Base-by-base conservation (phyloP, 257 asterid genomes). In the Asclepias syriaca region DNA sequence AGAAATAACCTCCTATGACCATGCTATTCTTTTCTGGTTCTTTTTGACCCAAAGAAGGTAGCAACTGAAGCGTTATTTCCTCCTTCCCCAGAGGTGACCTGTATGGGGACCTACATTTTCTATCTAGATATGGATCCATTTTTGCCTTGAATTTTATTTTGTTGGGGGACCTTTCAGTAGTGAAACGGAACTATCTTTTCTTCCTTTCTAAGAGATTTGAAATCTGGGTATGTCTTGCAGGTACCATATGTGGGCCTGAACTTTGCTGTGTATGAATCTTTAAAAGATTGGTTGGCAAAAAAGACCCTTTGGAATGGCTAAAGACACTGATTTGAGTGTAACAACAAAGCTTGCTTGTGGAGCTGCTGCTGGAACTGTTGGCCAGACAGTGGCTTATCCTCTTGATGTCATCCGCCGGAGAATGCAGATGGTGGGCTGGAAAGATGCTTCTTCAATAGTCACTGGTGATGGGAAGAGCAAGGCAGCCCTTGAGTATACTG, bases 361-460 rank as follows among this genome's bases (percentile, higher is more conserved):
- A 70, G 96, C 97, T 50, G 95, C 82, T 37, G 98, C 97, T 69
- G 98, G 98, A 69, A 90, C 97, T 45, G 84, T 90, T 69, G 98
- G 98, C 48, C 98, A 93, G 81, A 90, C 97, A 64, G 87, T 93
- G 80, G 97, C 98, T 14, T 93, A 90, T 82, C 98, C 98, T 21
- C 98, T 93, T 54, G 98, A 93, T 66, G 97, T 93, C 66, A 85
- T 93, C 74, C 98, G 97, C 69, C 77, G 98, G 74, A 85, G 98
- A 84, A 93, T 93, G 98, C 98, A 93, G 83, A 93, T 93, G 98
- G 97, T 85, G 61, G 98, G 97, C 61, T 90, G 98, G 98, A 90
- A 75, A 72, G 81, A 89, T 66, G 97, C 96, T 73, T 65, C 93
- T 79, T 85, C 95, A 57, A 67, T 93, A 32, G 88, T 90, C 66